These are phyloP conservation scores for Cyclospora cayetanensis DNA, from an alignment of 169 alveolate species.

Conservation along the genomic window DNA sequence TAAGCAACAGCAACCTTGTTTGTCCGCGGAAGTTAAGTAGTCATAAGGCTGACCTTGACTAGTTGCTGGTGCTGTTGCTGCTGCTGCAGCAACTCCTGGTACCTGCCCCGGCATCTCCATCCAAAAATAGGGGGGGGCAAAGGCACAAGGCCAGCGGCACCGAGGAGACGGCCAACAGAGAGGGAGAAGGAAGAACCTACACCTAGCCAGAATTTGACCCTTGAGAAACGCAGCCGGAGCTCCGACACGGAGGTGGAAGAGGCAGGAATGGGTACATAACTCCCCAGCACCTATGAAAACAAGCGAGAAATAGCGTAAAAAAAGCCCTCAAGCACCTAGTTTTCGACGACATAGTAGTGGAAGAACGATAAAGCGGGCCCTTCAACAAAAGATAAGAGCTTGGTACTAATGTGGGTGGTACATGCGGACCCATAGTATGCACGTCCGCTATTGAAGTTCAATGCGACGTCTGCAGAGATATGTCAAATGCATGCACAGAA, in stretches of 20 bases:
- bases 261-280: conserved; percentile 69
- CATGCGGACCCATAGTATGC: neutral
- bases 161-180: conserved; percentile 34
- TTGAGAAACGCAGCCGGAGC: conserved; percentile 85
- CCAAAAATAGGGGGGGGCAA: conserved; percentile 83
- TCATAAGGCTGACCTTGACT: neutral
- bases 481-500: no score
- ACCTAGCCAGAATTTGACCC: conserved; percentile 89
- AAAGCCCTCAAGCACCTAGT: no score
- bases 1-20: neutral
- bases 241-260: conserved; percentile 75
- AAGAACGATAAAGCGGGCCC: neutral
- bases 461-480: no score
- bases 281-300: conserved; percentile 66
- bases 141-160: conserved; percentile 79
- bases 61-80: conserved; percentile 62
- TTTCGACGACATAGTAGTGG: neutral
- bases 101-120: conserved; percentile 78
- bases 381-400: neutral
- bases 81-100: conserved; percentile 62
- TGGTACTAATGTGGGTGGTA: neutral
- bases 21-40: neutral
- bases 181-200: conserved; percentile 83
- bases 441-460: no score
- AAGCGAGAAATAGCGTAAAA: neutral